Evolutionary conservation across 805 yeast genomes (phyloP), one percentile per base, ranked within the genome.

Genomic region (Starmera quercuum): DNA sequence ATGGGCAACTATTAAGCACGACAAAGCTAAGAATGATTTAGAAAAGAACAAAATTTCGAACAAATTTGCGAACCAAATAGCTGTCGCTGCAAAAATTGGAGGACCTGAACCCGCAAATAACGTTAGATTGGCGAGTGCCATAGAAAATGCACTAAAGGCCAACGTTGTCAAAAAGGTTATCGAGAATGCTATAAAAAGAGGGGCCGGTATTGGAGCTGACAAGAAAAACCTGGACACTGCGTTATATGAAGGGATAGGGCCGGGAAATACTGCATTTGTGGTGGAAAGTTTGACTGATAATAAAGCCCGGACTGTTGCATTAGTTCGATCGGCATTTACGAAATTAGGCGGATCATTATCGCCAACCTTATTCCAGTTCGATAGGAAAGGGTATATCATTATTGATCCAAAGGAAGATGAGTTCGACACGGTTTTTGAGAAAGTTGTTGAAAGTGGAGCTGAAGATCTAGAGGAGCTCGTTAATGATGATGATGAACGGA

Each of bases 1-100:
- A 58, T 90, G 98, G 98, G 84, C 94, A 28, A 85, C 83, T 31
- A 90, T 92, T 46, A 83, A 87, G 52, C 97, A 87, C 53, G 92
- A 83, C 53, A 90, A 90, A 59, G 95, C 95, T 35, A 84, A 85
- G 42, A 86, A 87, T 50, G 98, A 90, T 60, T 83, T 86, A 15
- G 75, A 71, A 38, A 78, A 75, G 54, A 79, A 85, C 38, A 71
- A 75, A 36, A 65, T 75, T 20, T 77, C 85, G 5, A 81, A 78
- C 46, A 75, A 78, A 45, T 65, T 83, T 49, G 81, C 96, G 6
- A 71, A 75, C 29, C 71, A 76, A 47, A 83, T 90, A 38, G 75
- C 83, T 12, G 67, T 83, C 27, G 82, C 92, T 30, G 90, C 85
- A 1, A 78, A 76, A 41, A 68, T 71, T 43, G 70, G 94, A 64